A percentile compares a stretch with the other conserved stretches of the same genome.
These are phyloP conservation scores for Aschersonia sp. DNA, from an alignment of 2,329 filamentous ascomycete species.

Conservation along the genomic window DNA sequence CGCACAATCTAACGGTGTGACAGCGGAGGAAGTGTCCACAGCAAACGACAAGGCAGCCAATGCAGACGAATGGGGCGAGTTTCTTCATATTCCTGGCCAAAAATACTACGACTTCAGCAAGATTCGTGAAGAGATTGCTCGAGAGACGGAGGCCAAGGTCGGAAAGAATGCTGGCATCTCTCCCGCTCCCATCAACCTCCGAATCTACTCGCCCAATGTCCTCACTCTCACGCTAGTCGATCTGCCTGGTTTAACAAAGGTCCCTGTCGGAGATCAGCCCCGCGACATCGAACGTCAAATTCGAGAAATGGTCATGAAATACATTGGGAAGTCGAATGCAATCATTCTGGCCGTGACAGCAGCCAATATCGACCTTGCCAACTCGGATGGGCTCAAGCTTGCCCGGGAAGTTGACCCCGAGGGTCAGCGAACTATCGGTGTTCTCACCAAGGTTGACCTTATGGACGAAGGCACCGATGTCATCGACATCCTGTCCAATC, in stretches of 20 bases:
- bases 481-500: slow-evolving; percentile 92
- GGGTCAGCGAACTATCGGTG: slow-evolving; percentile 94
- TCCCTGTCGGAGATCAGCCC: slow-evolving; percentile 90
- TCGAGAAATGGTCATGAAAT: slow-evolving; percentile 94
- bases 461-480: slow-evolving; percentile 99
- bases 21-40: slow-evolving; percentile 46
- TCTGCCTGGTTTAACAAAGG: slow-evolving; percentile 89
- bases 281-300: slow-evolving; percentile 96
- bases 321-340: slow-evolving; percentile 95
- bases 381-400: slow-evolving; percentile 93
- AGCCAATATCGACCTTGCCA: slow-evolving; percentile 94
- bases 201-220: slow-evolving; percentile 97
- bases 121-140: slow-evolving; percentile 92
- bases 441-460: slow-evolving; percentile 94
- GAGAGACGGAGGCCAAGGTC: slow-evolving; percentile 93
- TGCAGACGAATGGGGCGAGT: slow-evolving; percentile 94
- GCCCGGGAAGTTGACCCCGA: slow-evolving; percentile 94
- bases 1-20: slow-evolving; percentile 58
- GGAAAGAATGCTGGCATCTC: slow-evolving; percentile 95
- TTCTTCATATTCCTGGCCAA: slow-evolving; percentile 91
- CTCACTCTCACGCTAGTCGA: slow-evolving; percentile 93
- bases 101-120: slow-evolving; percentile 98
- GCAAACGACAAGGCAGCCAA: slow-evolving; percentile 80
- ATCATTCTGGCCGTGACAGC: slow-evolving; percentile 95
- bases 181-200: slow-evolving; percentile 88